Evolutionary conservation across 345 rosid species (phyloP), one percentile per base, ranked within the genome.

Genomic region (Syzygium grande): DNA sequence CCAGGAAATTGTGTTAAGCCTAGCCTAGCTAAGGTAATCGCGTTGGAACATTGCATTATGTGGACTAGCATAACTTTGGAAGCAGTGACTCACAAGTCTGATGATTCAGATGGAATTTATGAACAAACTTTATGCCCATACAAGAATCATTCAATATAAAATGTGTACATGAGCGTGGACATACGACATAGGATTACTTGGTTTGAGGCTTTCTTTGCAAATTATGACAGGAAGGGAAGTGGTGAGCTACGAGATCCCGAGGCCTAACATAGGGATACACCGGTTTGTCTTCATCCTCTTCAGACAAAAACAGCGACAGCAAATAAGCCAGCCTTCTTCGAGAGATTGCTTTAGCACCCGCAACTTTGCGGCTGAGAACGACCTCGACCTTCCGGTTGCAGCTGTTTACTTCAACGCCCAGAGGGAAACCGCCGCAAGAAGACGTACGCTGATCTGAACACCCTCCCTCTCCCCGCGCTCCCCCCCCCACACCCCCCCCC

Each of bases 321-420:
- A 78, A 14, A 59, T 85, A 49, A 80, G 38, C 80, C 85, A 84
- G 21, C 87, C 90, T 6, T 30, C 89, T 3, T 85, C 88, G 9
- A 87, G 90, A 73, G 89, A 90, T 34, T 68, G 43, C 9, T 90
- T 90, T 58, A 86, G 38, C 85, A 90, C 89, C n/a, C 86, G 89
- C 54, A 78, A 56, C 53, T 90, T 90, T 8, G 90, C 90, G 2
- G 84, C 78, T 4, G 88, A 86, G 27, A 89, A 90, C 27, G 89
- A 86, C n/a, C 89, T 90, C 41, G 92, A 68, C 52, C 88, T 84
- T 59, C 92, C 89, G 0, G 92, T 90, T 16, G 92, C 92, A 15
- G 90, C 90, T 19, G 88, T 90, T 85, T 90, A 87, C 88, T 90
- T 90, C 92, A 90, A 90, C 6, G 88, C 90, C 22, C 92, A 90